Evolutionary conservation across 192 early-diverging fungal species (phyloP), one percentile per base, ranked within the genome.

Genomic region (Polychytrium aggregatum): DNA sequence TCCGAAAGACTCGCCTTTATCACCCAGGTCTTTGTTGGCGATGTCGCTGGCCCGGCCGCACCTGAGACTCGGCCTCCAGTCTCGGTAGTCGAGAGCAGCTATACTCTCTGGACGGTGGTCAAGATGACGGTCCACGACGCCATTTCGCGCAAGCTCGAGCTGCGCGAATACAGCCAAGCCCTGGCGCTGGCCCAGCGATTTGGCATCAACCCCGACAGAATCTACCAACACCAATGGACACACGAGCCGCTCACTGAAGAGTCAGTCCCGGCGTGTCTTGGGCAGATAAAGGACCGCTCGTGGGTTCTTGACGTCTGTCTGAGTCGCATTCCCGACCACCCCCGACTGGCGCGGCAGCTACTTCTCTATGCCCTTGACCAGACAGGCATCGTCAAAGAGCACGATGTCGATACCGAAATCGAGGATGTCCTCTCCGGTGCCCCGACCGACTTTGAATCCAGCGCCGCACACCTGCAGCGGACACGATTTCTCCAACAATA

Each of bases 141-240:
- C 11, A 37, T 83, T 16, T 57, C 60, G 26, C 66, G 71, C 11
- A 71, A 78, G 33, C 53, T 84, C 22, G 52, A 55, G 13, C 46
- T 60, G 13, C 56, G 60, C 22, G 72, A 82, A 27, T 81, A 74
- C 50, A 59, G 63, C 29, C 65, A 62, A 0, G 82, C 84, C 9
- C 56, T 76, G n/a, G 53, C 65, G 2, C 52, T 83, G 22, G 82
- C 80, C 5, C 44, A 54, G 2, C 60, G 67, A 8, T 63, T 71
- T 27, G 52, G 67, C 1, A 41, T 86, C 28, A 50, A 71, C 37
- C 69, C 61, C n/a, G 79, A 86, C 44, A 53, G 67, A 8, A 55
- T 84, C 8, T 79, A 78, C 53, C 75, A 85, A 51, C 62, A 74
- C 7, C 73, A 71, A 46, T 83, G 80, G 78, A 41, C 47, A 21